Evolutionary conservation across 352 stramenopile species (phyloP), one percentile per base, ranked within the genome.

Genomic region (Pythium brachiatum): DNA sequence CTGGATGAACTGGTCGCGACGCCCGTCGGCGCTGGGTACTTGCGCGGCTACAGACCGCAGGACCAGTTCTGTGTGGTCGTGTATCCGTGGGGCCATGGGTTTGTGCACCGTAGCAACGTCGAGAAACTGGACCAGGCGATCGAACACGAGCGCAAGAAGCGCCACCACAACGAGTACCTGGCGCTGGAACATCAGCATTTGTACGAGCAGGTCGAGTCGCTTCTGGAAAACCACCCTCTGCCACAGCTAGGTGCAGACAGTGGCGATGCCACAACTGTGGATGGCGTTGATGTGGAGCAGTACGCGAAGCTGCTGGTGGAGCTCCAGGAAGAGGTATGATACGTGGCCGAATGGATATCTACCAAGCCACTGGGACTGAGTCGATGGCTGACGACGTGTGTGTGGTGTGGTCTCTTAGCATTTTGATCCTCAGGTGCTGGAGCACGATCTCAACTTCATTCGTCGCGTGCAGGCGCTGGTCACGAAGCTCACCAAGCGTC

Each of bases 21-120:
- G 18, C 82, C 84, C 0, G 67, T 78, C 11, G 84, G 84, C 3
- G 73, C 71, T 9, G 82, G 82, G 0, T 86, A 88, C 46, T 57
- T 94, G 48, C 82, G 82, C 31, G 79, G 66, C 5, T 90, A 81
- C 60, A 72, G 84, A 31, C 56, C 26, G 1, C 67, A 83, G 0
- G 81, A 94, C 58, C 47, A 65, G 32, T 84, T 89, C 58, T 94
- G 80, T 59, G 78, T 84, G 27, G 69, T 94, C 4, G 36, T 90
- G 41, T 94, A 78, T 62, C 81, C 84, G 7, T 94, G 81, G 79
- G 85, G 82, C 1, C 74, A 92, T 25, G 85, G 81, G 23, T 91
- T 86, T 64, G 66, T 94, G 29, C 81, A 87, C 43, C 53, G 82
- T 21, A 74, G 67, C n/a, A 62, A 80, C 8, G 73, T 92, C 20